These are phyloP conservation scores for Aspergillus ibericus DNA, from an alignment of 2,329 filamentous ascomycete genomes.

Conservation along the genomic window DNA sequence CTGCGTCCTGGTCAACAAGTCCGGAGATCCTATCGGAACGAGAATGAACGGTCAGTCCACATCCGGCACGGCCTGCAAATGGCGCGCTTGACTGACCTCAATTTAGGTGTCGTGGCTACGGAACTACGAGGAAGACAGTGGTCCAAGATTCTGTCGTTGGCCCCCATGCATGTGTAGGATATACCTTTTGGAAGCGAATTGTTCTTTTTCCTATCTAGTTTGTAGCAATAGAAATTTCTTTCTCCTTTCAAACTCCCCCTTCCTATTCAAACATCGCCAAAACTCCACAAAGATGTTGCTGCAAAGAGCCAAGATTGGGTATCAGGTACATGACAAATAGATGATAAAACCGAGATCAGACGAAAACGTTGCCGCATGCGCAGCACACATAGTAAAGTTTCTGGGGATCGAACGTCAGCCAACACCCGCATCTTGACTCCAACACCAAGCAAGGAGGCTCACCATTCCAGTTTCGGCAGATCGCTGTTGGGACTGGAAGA, in stretches of 20 bases:
- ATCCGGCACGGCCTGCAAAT: too few relatives aligned
- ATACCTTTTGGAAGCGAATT: constrained; percentile 34
- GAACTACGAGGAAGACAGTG: constrained; percentile 91
- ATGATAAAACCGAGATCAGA: constrained; percentile 23
- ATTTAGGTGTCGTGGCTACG: constrained; percentile 75
- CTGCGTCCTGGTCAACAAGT: constrained; percentile 95
- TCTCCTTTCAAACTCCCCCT: constrained; percentile 4
- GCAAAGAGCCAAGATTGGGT: constrained; percentile 17
- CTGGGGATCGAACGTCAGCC: constrained; percentile 47
- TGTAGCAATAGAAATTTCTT: constrained; percentile 33
- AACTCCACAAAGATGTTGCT: constrained; percentile 24
- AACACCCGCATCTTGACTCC: not conserved
- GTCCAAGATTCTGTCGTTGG: constrained; percentile 97
- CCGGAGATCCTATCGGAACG: constrained; percentile 90
- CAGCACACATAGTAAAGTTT: constrained; percentile 95
- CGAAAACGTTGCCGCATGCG: constrained; percentile 84
- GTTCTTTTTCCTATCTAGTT: constrained; percentile 24
- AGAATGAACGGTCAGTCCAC: constrained; percentile 70
- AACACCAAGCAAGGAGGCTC: constrained; percentile 39
- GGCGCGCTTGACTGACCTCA: constrained; percentile 20
- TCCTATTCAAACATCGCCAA: constrained; percentile 15
- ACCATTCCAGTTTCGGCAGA: constrained; percentile 98
- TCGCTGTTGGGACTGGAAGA: constrained; percentile 98
- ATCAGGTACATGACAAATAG: constrained; percentile 10
- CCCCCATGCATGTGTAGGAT: constrained; percentile 72